A percentile compares a stretch with the other conserved stretches of the same genome.
Conservation (phyloP, 2,329 filamentous ascomycete genomes). For the Paracoccidioides brasiliensis region DNA sequence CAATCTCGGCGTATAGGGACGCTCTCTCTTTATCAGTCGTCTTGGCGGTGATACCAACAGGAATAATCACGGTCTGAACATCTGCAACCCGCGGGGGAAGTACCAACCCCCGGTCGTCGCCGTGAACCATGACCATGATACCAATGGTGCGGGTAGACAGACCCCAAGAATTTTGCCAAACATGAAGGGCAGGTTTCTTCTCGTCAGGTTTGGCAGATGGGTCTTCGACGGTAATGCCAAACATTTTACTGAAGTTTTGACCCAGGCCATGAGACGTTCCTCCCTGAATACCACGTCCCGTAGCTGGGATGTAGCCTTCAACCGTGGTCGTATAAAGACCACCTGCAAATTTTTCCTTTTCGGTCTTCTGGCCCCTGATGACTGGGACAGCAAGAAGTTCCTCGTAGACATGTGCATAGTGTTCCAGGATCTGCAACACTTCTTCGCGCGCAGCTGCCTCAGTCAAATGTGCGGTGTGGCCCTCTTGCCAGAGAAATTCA, state of each 20-base stretch:
- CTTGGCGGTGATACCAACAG: slow-evolving; percentile 85
- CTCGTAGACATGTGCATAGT: slow-evolving; percentile 86
- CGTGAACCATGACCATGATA: slow-evolving; percentile 98
- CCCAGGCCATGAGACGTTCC: slow-evolving; percentile 88
- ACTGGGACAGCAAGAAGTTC: slow-evolving; percentile 89
- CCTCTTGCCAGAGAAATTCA: slow-evolving; percentile 98
- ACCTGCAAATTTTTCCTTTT: slow-evolving; percentile 96
- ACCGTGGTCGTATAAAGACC: slow-evolving; percentile 94
- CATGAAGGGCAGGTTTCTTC: slow-evolving; percentile 66
- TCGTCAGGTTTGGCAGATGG: slow-evolving; percentile 58
- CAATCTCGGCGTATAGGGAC: slow-evolving; percentile 62
- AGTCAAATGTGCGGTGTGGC: slow-evolving; percentile 82
- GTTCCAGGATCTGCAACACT: slow-evolving; percentile 83
- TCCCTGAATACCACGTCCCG: slow-evolving; percentile 91
- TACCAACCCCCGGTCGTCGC: slow-evolving; percentile 89
- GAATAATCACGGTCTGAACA: slow-evolving; percentile 73
- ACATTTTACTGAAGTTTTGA: slow-evolving; percentile 99
- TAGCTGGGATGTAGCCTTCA: slow-evolving; percentile 91
- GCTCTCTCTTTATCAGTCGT: slow-evolving; percentile 66
- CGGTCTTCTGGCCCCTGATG: slow-evolving; percentile 85
- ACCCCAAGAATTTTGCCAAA: slow-evolving; percentile 99
- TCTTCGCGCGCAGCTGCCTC: slow-evolving; percentile 70
- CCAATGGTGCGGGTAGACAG: slow-evolving; percentile 93
- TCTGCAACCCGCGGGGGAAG: slow-evolving; percentile 83
- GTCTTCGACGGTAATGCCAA: slow-evolving; percentile 93